Base-by-base conservation (phyloP, 2,329 filamentous ascomycete genomes). In the Neonectria sp. region DNA sequence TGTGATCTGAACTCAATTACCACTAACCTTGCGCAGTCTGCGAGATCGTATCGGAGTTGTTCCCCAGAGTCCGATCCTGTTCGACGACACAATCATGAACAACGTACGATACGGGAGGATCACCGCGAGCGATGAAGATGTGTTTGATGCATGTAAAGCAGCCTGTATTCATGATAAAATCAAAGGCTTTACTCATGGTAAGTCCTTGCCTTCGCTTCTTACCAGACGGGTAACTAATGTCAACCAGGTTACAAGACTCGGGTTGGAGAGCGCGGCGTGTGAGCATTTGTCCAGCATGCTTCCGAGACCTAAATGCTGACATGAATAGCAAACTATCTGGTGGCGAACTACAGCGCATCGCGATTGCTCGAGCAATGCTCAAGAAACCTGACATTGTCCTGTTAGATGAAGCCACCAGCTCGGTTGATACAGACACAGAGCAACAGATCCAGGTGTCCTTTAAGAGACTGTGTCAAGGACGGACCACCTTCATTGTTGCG, bases 331-430 rank as follows among this genome's bases (percentile, higher is more conserved):
- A 90, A 81, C 80, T 92, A 2, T 92, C 90, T 4, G 90, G 90
- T 2, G 90, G 90, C 27, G 90, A 92, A 75, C 79, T 91, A 6
- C 90, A 92, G 73, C 87, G 90, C 53, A 86, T 92, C 31, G 90
- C 90, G 6, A 92, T 92, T 75, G 90, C 90, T 8, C 88, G 93
- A 29, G 92, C 93, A 1, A 87, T 95, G 55, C 82, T 95, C 70
- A 93, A 93, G 79, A 87, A 88, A 65, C 92, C 93, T 0, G 90
- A 93, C 63, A 90, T 95, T 67, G 89, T 95, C 11, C 86, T 95
- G 45, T 86, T 95, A 1, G 93, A 95, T 71, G 93, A 95, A 79
- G 91, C 93, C 1, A 95, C 94, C 4, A 94, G 92, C 43, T 91
- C 93, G 7, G 90, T 95, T 65, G 90, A 94, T 68, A 91, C 91